These are phyloP conservation scores for Carex kokanica DNA, from an alignment of 176 grass and related monocot species.

Conservation along the genomic window DNA sequence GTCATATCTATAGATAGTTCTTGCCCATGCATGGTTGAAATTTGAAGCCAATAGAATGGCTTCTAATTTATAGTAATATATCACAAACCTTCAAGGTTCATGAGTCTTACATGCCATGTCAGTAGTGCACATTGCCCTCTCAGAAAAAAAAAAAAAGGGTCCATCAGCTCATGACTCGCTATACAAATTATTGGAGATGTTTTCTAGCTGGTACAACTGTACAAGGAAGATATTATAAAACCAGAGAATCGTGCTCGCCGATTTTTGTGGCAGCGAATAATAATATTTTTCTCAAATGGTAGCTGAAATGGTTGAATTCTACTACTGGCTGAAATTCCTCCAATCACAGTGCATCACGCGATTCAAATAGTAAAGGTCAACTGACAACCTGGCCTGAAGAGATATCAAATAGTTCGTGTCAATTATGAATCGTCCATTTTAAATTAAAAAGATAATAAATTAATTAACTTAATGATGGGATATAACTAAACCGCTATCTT, in stretches of 20 bases:
- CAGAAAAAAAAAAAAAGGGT: background rate
- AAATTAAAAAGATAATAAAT: background rate
- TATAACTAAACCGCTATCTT: background rate
- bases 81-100: background rate
- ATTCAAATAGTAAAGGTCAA: background rate
- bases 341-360: background rate
- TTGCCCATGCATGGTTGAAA: background rate
- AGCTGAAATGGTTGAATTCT: constrained; percentile 13
- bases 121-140: background rate
- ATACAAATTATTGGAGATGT: background rate
- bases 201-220: background rate
- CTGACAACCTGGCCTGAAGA: too few species aligned
- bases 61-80: background rate
- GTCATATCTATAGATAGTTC: background rate
- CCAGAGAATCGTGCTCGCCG: background rate
- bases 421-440: background rate
- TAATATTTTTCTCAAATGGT: background rate
- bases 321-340: background rate
- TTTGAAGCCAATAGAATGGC: background rate
- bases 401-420: background rate
- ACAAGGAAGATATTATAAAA: background rate
- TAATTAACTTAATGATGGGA: background rate
- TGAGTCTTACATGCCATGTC: background rate
- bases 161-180: background rate
- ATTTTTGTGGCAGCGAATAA: background rate